Percentiles rank a stretch among this genome's conserved stretches.
These are phyloP conservation scores for Tuber microsphaerosporum DNA, from an alignment of 495 filamentous ascomycete species.

Conservation along the genomic window DNA sequence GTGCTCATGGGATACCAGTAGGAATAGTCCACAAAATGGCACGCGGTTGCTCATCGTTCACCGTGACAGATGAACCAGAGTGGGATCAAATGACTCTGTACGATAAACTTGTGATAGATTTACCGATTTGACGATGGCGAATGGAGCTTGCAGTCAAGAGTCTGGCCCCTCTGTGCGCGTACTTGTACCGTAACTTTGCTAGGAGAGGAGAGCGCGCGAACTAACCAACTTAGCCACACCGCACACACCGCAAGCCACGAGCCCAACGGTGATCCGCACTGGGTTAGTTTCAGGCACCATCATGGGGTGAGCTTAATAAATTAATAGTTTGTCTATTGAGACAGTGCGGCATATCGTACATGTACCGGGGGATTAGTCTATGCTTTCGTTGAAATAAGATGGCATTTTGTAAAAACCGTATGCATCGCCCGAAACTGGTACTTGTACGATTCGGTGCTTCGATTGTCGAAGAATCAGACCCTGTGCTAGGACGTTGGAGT, in stretches of 20 bases:
- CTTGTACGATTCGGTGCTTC: not conserved
- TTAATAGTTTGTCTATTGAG: not conserved
- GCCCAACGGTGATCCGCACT: not conserved
- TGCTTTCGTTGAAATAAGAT: not conserved
- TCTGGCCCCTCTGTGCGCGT: not conserved
- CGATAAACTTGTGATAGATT: not conserved
- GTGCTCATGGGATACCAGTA: not conserved
- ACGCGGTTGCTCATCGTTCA: not conserved
- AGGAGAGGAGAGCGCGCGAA: not conserved
- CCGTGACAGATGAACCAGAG: not conserved
- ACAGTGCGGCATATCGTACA: not conserved
- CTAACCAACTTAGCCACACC: not conserved
- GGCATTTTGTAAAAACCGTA: not conserved
- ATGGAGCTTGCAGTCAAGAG: not conserved
- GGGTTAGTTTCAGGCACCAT: not conserved
- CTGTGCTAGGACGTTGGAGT: too few relatives aligned
- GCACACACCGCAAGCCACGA: not conserved
- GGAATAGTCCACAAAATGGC: not conserved
- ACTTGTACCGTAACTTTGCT: not conserved
- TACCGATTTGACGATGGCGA: not conserved
- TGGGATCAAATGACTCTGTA: not conserved
- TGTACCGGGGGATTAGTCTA: not conserved
- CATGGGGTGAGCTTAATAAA: not conserved
- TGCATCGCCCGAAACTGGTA: too few relatives aligned
- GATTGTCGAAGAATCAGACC: not conserved